Evolutionary conservation across 1,139 yeast genomes (phyloP).

Genomic region (Magnusiomyces suaveolens): DNA sequence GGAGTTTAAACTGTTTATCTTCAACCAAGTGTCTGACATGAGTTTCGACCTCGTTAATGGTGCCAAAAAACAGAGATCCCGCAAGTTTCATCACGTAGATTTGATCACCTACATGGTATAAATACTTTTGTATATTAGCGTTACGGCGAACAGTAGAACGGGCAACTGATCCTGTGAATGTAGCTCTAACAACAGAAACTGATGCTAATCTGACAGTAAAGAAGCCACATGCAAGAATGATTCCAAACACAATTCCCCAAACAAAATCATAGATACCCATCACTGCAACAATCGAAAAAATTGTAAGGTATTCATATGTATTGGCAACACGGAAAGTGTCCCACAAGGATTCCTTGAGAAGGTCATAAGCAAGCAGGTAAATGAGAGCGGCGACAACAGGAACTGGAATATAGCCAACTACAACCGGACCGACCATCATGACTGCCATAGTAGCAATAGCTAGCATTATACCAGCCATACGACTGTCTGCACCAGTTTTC

Average conservation of each 20-base stretch:
- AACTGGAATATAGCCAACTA: conserved; percentile 90
- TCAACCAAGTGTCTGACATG: conserved; percentile 61
- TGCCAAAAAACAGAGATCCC: conserved; percentile 87
- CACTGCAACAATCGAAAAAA: conserved; percentile 70
- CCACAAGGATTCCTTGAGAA: conserved; percentile 71
- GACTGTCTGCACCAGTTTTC: conserved; percentile 86
- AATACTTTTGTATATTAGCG: conserved; percentile 77
- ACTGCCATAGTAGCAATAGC: conserved; percentile 72
- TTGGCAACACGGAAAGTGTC: conserved; percentile 77
- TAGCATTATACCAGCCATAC: conserved; percentile 77
- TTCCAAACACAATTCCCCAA: conserved; percentile 82
- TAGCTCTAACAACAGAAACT: conserved; percentile 69
- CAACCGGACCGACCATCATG: conserved; percentile 81
- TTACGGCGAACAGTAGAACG: conserved; percentile 89
- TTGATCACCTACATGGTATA: conserved; percentile 81
- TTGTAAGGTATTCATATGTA: conserved; percentile 72
- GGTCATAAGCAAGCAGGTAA: conserved; percentile 80
- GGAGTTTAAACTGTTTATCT: conserved; percentile 35
- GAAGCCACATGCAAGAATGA: conserved; percentile 80
- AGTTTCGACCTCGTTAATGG: conserved; percentile 82
- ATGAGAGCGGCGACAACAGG: conserved; percentile 92
- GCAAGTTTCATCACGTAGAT: conserved; percentile 78
- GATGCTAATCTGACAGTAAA: conserved; percentile 88
- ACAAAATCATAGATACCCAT: conserved; percentile 98
- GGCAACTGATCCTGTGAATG: conserved; percentile 81